These are phyloP conservation scores for Medicago ruthenica DNA, from an alignment of 306 rosid genomes.

Conservation along the genomic window DNA sequence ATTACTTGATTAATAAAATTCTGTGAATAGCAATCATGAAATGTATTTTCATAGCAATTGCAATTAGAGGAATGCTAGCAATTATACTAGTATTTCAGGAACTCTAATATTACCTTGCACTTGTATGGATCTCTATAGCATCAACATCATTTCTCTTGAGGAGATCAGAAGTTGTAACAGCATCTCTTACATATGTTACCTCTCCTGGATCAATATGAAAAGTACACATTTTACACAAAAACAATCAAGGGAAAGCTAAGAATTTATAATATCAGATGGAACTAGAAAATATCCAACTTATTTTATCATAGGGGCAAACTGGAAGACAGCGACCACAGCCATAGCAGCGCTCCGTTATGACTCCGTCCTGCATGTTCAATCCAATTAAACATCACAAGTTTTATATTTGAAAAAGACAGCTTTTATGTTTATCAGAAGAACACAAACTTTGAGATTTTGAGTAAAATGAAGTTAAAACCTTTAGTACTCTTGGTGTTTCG, in stretches of 20 bases:
- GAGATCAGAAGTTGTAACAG: constrained; percentile 65
- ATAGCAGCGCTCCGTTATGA: constrained; percentile 88
- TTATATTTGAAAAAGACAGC: background rate
- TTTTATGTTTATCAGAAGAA: background rate
- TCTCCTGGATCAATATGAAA: constrained; percentile 55
- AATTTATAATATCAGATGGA: constrained; percentile 28
- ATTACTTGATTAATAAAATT: too few species aligned
- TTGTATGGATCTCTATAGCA: constrained; percentile 90
- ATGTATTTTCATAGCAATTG: too few species aligned
- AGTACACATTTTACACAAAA: constrained; percentile 4
- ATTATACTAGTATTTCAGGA: too few species aligned
- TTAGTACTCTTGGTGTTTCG: constrained; percentile 38
- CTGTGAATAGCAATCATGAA: too few species aligned
- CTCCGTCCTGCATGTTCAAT: constrained; percentile 71
- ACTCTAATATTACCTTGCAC: constrained; percentile 62
- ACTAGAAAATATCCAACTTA: constrained; percentile 57
- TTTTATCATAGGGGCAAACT: constrained; percentile 90
- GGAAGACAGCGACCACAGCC: constrained; percentile 98
- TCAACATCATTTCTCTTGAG: constrained; percentile 70
- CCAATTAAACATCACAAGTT: constrained; percentile 22
- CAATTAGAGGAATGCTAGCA: too few species aligned
- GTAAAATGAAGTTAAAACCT: constrained; percentile 44
- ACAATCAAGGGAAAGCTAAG: constrained; percentile 27
- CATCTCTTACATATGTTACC: constrained; percentile 76
- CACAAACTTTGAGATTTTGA: background rate